phyloP scores from a whole-genome alignment of 2,329 filamentous ascomycete species.

The Annulohypoxylon truncatum region DNA sequence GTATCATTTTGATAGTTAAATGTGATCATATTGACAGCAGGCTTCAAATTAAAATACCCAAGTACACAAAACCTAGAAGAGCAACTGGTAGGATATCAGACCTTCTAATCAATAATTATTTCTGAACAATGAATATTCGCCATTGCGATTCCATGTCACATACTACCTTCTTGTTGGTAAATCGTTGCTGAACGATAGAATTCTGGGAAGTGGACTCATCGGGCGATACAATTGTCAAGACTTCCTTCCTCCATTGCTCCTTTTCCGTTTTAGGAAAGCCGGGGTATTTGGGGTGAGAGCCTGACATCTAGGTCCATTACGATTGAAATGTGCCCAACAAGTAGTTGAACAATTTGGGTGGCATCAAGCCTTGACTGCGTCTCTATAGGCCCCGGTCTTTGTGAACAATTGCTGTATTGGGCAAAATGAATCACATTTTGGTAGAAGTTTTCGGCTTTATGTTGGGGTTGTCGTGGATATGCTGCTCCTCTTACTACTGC shows the following conservation, averaged over 20 bases:
- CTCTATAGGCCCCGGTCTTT: background rate
- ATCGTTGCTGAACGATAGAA: too few species aligned
- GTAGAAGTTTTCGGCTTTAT: background rate
- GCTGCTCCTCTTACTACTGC: background rate
- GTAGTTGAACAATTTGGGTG: background rate
- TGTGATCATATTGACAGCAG: too few species aligned
- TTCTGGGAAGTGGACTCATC: background rate
- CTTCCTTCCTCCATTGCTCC: background rate
- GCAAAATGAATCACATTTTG: background rate
- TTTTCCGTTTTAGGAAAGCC: slow-evolving; percentile 24
- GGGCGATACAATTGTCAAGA: background rate
- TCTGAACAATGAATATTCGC: too few species aligned
- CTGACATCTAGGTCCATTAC: background rate
- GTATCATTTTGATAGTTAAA: too few species aligned
- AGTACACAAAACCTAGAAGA: too few species aligned
- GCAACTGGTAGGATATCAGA: too few species aligned
- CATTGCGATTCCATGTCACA: too few species aligned
- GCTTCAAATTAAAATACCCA: too few species aligned
- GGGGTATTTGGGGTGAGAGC: slow-evolving; percentile 7
- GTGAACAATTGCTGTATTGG: slow-evolving; percentile 3
- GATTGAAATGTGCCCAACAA: background rate
- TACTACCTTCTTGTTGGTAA: too few species aligned
- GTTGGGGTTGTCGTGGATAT: background rate
- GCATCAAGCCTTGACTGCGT: background rate
- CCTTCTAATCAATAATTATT: too few species aligned